Evolutionary conservation across 2,329 filamentous ascomycete species (phyloP).

Genomic region (Pestalotiopsis sp.): DNA sequence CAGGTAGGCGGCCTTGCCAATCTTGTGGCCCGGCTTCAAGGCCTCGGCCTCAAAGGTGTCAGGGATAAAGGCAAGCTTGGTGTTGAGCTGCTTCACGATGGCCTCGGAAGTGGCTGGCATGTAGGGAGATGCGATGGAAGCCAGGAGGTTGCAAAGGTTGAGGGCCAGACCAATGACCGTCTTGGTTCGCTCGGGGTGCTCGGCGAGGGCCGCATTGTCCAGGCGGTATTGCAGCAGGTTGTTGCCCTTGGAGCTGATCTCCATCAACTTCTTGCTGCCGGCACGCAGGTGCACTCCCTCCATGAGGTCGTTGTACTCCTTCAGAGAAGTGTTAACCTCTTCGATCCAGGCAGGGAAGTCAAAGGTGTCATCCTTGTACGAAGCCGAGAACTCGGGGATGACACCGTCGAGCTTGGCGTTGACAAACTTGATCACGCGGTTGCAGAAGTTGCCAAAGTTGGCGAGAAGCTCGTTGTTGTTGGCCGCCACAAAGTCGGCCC

Average conservation of each 20-base stretch:
- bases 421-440: slow-evolving; percentile 75
- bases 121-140: slow-evolving; percentile 68
- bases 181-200: slow-evolving; percentile 37
- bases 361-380: slow-evolving; percentile 58
- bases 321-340: slow-evolving; percentile 50
- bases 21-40: slow-evolving; percentile 64
- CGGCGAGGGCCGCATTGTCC: slow-evolving; percentile 40
- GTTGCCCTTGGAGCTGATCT: slow-evolving; percentile 66
- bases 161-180: slow-evolving; percentile 64
- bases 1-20: slow-evolving; percentile 69
- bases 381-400: slow-evolving; percentile 62
- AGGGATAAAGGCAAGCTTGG: slow-evolving; percentile 54
- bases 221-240: slow-evolving; percentile 48
- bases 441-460: slow-evolving; percentile 70
- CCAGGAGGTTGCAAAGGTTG: slow-evolving; percentile 70
- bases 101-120: slow-evolving; percentile 65
- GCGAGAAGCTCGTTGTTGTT: slow-evolving; percentile 75
- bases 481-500: slow-evolving; percentile 68
- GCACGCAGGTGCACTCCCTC: slow-evolving; percentile 61
- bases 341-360: slow-evolving; percentile 43
- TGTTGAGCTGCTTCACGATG: slow-evolving; percentile 67
- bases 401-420: slow-evolving; percentile 74
- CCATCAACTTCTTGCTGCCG: slow-evolving; percentile 62
- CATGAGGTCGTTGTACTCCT: slow-evolving; percentile 56
- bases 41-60: slow-evolving; percentile 54